phyloP scores from a whole-genome alignment of 2,329 filamentous ascomycete species.

The Penicillium brevicompactum region DNA sequence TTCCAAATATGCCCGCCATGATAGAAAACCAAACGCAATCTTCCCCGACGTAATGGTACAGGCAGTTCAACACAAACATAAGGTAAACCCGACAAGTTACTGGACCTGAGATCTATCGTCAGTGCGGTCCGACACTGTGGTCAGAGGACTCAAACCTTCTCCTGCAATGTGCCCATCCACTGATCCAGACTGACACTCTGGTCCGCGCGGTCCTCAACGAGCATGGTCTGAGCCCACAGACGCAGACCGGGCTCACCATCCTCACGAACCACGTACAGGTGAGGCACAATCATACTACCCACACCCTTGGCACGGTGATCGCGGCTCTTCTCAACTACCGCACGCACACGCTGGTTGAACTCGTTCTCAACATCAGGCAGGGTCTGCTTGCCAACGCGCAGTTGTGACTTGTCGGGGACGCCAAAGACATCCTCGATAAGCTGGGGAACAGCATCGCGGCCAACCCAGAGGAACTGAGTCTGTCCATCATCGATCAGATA shows the following conservation, averaged over 20 bases:
- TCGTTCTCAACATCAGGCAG: slow-evolving; percentile 90
- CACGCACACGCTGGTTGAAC: slow-evolving; percentile 91
- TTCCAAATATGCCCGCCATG: slow-evolving; percentile 13
- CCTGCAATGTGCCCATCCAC: slow-evolving; percentile 87
- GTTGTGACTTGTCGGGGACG: slow-evolving; percentile 74
- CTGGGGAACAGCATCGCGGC: slow-evolving; percentile 87
- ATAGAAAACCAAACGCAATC: slow-evolving; percentile 12
- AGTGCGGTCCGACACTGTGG: slow-evolving; percentile 7
- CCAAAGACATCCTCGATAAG: slow-evolving; percentile 90
- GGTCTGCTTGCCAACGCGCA: slow-evolving; percentile 88
- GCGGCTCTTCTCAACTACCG: slow-evolving; percentile 86
- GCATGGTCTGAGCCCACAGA: slow-evolving; percentile 92
- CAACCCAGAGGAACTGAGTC: slow-evolving; percentile 96
- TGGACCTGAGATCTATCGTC: slow-evolving; percentile 12
- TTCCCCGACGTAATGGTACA: slow-evolving; percentile 23
- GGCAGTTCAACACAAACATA: slow-evolving; percentile 7
- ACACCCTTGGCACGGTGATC: slow-evolving; percentile 85
- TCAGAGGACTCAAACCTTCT: slow-evolving; percentile 71
- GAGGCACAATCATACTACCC: slow-evolving; percentile 88
- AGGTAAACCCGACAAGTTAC: slow-evolving; percentile 3
- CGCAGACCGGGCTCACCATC: slow-evolving; percentile 94
- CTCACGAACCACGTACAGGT: slow-evolving; percentile 90
- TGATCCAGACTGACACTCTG: slow-evolving; percentile 90
- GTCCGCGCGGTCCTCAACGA: slow-evolving; percentile 93
- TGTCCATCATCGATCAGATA: slow-evolving; percentile 98